Evolutionary conservation across 139 green algal genomes (phyloP).

Genomic region (Micractinium conductrix): DNA sequence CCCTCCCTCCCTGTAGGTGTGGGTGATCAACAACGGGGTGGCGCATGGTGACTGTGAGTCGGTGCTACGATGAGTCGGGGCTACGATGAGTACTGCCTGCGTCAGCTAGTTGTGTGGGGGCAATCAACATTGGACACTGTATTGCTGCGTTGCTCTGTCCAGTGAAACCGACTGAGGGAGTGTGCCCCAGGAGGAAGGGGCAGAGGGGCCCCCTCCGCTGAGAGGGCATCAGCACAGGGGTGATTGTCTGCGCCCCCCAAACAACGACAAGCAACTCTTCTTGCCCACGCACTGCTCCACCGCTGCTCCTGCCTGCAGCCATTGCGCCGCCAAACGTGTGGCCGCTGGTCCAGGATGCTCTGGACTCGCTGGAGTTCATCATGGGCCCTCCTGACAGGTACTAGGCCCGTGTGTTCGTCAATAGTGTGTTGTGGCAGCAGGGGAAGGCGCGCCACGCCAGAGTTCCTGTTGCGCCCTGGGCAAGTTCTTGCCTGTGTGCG

Average conservation of each 20-base stretch:
- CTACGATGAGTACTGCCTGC: background rate
- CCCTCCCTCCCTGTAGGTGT: no score
- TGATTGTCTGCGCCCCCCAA: background rate
- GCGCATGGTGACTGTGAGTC: conserved; percentile 36
- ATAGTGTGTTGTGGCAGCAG: background rate
- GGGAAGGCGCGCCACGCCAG: no score
- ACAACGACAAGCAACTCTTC: background rate
- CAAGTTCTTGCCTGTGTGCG: background rate
- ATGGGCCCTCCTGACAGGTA: background rate
- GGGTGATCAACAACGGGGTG: conserved; percentile 62
- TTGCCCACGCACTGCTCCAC: background rate
- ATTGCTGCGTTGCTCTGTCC: no score
- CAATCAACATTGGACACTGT: no score
- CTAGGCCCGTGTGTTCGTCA: background rate
- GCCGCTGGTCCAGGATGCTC: conserved; percentile 53
- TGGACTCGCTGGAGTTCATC: conserved; percentile 75
- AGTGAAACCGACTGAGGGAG: no score
- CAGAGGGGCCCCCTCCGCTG: no score
- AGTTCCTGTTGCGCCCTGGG: background rate
- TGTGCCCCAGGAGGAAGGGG: no score
- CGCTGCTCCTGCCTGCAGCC: background rate
- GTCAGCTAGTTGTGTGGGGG: background rate
- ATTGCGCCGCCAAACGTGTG: conserved; percentile 5
- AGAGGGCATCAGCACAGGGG: no score
- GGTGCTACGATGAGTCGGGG: background rate